A percentile compares a stretch with the other conserved stretches of the same genome.
These are phyloP conservation scores for Lactarius deliciosus DNA, from an alignment of 768 basidiomycete species.

Conservation along the genomic window DNA sequence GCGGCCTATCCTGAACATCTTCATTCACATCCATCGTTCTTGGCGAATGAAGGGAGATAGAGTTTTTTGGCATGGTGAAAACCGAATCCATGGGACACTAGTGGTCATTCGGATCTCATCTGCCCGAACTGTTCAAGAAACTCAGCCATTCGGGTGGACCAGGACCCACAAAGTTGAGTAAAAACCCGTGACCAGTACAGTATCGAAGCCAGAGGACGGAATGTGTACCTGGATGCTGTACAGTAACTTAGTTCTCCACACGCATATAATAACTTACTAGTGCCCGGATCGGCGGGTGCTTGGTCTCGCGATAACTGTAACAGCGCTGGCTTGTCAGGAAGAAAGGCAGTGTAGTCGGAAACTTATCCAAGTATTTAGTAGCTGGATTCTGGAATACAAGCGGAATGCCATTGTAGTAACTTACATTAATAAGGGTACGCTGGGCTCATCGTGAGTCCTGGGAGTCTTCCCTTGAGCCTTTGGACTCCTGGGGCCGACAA, in stretches of 20 bases:
- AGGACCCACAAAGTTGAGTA: slow-evolving; percentile 1
- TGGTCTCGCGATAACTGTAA: slow-evolving; percentile 11
- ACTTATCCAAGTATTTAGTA: background rate
- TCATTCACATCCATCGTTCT: slow-evolving; percentile 6
- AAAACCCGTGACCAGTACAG: slow-evolving; percentile 17
- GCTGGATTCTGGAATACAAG: slow-evolving; percentile 13
- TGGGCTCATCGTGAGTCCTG: too few relatives aligned
- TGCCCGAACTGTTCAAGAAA: slow-evolving; percentile 7
- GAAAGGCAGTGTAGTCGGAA: slow-evolving; percentile 5
- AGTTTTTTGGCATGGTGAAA: background rate
- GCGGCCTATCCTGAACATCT: slow-evolving; percentile 19
- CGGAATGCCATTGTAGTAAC: slow-evolving; percentile 16
- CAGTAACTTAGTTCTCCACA: background rate
- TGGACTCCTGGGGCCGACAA: too few relatives aligned
- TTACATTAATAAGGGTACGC: too few relatives aligned
- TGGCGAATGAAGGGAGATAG: slow-evolving; percentile 2
- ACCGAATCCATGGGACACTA: background rate
- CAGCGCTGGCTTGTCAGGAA: background rate
- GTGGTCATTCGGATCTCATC: background rate
- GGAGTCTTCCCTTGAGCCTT: too few relatives aligned
- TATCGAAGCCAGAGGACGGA: slow-evolving; percentile 5
- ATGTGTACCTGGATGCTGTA: background rate
- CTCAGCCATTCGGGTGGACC: slow-evolving; percentile 13
- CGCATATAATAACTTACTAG: background rate
- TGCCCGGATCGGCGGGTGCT: slow-evolving; percentile 1